phyloP scores from a whole-genome alignment of 352 stramenopile genomes.

The Pythium myriotylum region DNA sequence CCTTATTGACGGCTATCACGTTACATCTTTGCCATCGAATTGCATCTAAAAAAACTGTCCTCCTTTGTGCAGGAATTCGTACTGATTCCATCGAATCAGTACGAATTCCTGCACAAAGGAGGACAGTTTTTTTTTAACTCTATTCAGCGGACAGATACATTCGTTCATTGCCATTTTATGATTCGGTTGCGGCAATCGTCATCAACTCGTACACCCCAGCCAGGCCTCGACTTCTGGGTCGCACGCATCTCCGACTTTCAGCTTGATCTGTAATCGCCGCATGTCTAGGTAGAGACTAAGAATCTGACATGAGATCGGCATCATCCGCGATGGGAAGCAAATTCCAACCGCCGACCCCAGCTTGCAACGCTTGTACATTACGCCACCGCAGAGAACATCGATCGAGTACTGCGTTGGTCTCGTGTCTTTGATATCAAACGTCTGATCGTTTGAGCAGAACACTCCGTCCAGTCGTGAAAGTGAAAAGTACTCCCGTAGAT shows the following conservation, averaged over 20 bases:
- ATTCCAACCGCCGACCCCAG: slow-evolving; percentile 2
- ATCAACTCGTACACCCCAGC: slow-evolving; percentile 17
- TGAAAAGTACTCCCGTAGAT: background rate
- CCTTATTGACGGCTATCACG: too few species aligned
- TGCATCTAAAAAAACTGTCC: too few species aligned
- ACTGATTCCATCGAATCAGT: too few species aligned
- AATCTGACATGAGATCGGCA: slow-evolving; percentile 12
- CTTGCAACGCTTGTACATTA: slow-evolving; percentile 22
- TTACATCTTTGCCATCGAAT: too few species aligned
- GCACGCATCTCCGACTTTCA: slow-evolving; percentile 14
- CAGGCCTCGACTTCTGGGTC: slow-evolving; percentile 17
- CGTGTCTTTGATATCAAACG: slow-evolving; percentile 1
- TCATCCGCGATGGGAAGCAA: slow-evolving; percentile 17
- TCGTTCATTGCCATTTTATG: too few species aligned
- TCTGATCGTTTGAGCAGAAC: background rate
- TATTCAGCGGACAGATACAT: too few species aligned
- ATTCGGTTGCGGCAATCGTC: too few species aligned
- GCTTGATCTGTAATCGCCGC: slow-evolving; percentile 22
- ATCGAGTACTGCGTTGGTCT: background rate
- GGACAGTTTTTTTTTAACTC: too few species aligned
- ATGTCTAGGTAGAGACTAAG: background rate
- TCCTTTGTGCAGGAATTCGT: too few species aligned
- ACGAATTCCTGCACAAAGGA: too few species aligned
- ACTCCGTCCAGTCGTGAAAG: background rate
- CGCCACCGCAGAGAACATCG: slow-evolving; percentile 13